Evolutionary conservation across 495 filamentous ascomycete genomes (phyloP).

Genomic region (Penicillium diatomitis): DNA sequence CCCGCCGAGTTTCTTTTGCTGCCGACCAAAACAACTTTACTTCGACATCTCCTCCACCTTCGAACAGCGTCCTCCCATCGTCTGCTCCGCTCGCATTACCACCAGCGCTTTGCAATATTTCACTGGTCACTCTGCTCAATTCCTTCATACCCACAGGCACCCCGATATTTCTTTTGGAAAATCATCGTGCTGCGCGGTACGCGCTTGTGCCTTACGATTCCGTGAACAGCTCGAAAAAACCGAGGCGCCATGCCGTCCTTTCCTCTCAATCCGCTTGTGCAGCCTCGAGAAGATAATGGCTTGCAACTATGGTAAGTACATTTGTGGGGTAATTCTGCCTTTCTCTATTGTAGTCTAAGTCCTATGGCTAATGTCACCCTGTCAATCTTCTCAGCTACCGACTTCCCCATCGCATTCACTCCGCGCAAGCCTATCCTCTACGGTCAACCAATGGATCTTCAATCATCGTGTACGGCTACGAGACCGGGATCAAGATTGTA

Average conservation of each 20-base stretch:
- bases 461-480: slow-evolving; percentile 73
- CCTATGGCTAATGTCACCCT: slow-evolving; percentile 1
- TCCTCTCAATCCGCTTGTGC: slow-evolving; percentile 29
- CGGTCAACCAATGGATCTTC: slow-evolving; percentile 75
- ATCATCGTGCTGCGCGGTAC: slow-evolving; percentile 11
- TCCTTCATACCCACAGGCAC: neutral
- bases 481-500: slow-evolving; percentile 63
- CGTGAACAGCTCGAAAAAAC: slow-evolving; percentile 4
- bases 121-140: too few species aligned
- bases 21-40: slow-evolving; percentile 21
- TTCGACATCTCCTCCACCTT: slow-evolving; percentile 6
- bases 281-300: slow-evolving; percentile 29
- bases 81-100: too few species aligned
- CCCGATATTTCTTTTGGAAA: neutral
- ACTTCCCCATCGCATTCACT: slow-evolving; percentile 62
- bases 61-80: too few species aligned
- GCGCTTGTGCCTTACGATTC: slow-evolving; percentile 16
- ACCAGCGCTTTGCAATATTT: too few species aligned
- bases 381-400: slow-evolving; percentile 51
- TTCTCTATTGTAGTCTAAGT: neutral
- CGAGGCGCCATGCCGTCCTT: slow-evolving; percentile 29
- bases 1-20: slow-evolving; percentile 8
- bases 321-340: neutral
- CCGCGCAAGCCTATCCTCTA: slow-evolving; percentile 66
- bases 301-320: slow-evolving; percentile 44